Evolutionary conservation across 2,329 filamentous ascomycete species (phyloP).

Genomic region (Pseudocercospora crystallina): DNA sequence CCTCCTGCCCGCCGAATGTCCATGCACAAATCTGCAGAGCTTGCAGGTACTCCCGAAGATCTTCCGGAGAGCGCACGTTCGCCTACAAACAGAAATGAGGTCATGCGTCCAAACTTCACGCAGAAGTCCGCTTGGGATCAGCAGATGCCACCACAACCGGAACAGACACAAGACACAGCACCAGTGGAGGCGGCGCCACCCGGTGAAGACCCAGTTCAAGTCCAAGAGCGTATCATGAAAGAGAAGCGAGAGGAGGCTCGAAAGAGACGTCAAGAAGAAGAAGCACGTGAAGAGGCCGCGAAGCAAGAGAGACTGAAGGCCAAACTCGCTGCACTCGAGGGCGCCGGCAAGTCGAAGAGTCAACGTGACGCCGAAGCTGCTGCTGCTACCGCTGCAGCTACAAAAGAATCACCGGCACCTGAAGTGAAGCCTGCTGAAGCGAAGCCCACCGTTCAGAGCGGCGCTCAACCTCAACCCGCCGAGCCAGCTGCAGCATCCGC

Average conservation of each 20-base stretch:
- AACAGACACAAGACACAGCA: slow-evolving; percentile 2
- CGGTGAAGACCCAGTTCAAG: slow-evolving; percentile 61
- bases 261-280: slow-evolving; percentile 32
- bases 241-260: slow-evolving; percentile 40
- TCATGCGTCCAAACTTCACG: slow-evolving; percentile 25
- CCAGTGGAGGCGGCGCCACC: slow-evolving; percentile 14
- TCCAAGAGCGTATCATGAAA: slow-evolving; percentile 56
- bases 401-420: slow-evolving; percentile 15
- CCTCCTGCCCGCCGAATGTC: slow-evolving; percentile 65
- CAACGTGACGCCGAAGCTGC: slow-evolving; percentile 36
- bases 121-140: slow-evolving; percentile 35
- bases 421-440: slow-evolving; percentile 14
- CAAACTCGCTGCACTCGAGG: slow-evolving; percentile 35
- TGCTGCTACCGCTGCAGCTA: slow-evolving; percentile 20
- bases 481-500: slow-evolving; percentile 22
- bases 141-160: slow-evolving; percentile 32
- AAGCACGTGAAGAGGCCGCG: slow-evolving; percentile 28
- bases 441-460: slow-evolving; percentile 4
- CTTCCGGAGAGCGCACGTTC: slow-evolving; percentile 13
- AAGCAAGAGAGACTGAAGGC: slow-evolving; percentile 34
- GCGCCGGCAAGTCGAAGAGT: slow-evolving; percentile 35
- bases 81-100: slow-evolving; percentile 17
- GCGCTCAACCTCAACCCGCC: slow-evolving; percentile 13
- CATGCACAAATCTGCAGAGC: slow-evolving; percentile 45
- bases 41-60: slow-evolving; percentile 22